Base-by-base conservation (phyloP, 1,284 basidiomycete genomes). In the Schizophyllum amplum region DNA sequence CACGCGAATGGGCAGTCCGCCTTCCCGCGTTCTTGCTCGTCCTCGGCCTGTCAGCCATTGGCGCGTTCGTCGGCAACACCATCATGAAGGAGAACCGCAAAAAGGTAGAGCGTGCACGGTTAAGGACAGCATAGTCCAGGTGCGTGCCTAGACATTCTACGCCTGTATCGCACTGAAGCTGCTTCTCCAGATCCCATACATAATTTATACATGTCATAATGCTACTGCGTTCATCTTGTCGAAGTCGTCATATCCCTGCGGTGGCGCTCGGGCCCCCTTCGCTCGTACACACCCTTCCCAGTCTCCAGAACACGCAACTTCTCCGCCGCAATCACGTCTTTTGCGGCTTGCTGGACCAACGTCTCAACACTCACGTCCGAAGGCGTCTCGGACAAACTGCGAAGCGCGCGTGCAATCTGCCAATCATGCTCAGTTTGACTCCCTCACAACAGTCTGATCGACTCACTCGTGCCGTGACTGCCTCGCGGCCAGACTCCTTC, bases 1-100 rank as follows among this genome's bases (percentile, higher is more conserved):
- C 89, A 6, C 79, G 94, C 57, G 92, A 94, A 75, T 97, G 94
- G 93, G 94, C 92, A 4, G 77, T 96, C 46, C 82, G 90, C 24
- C 69, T 95, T 47, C 94, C 94, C 46, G 90, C 91, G 1, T 82
- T 92, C 66, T 74, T 94, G 42, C 81, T 98, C 4, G 77, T 94
- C 5, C 66, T 90, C 5, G 94, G 93, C 15, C 71, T 95, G 51
- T 78, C 85, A 7, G 86, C 78, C 17, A 86, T 97, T 52, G 90
- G 89, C 7, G 67, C 79, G 42, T 94, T 97, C 69, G 72, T 96
- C 26, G 90, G 87, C 2, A 77, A 73, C 21, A 92, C 92, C 4
- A 79, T 92, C 56, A 70, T 86, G 54, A 84, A 83, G 65, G 91
- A 94, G 71, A 90, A 86, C 51, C 74, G 76, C 64, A 90, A 81